Conservation (phyloP, 768 basidiomycete species). For the Leccinum disarticulatum region DNA sequence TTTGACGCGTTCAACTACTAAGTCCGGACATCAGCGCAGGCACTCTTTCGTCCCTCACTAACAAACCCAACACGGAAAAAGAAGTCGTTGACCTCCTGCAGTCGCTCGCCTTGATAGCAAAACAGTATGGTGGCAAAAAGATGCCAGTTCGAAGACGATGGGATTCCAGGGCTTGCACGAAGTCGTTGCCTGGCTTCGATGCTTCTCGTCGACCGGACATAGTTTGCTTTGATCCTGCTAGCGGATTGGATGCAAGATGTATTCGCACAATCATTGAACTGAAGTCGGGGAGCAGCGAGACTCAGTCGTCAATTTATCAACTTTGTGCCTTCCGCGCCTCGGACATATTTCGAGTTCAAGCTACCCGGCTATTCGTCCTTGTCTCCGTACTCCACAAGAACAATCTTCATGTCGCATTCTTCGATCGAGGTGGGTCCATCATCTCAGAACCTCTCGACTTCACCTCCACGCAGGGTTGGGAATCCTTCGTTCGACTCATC, state of each 20-base stretch:
- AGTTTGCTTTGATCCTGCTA: not conserved
- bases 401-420: too few relatives aligned
- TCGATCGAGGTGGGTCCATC: too few relatives aligned
- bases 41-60: too few relatives aligned
- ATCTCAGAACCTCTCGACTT: too few relatives aligned
- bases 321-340: not conserved
- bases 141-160: not conserved
- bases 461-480: too few relatives aligned
- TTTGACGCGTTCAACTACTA: too few relatives aligned
- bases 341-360: too few relatives aligned
- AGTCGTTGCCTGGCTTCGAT: not conserved
- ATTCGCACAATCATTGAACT: not conserved
- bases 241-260: not conserved
- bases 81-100: not conserved
- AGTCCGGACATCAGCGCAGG: too few relatives aligned
- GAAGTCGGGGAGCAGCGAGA: not conserved
- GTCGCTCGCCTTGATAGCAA: not conserved
- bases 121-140: not conserved
- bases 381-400: too few relatives aligned
- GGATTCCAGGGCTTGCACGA: not conserved
- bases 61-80: too few relatives aligned
- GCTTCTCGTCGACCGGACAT: not conserved
- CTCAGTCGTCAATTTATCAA: not conserved
- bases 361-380: too few relatives aligned
- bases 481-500: too few relatives aligned